Conservation (phyloP, 169 alveolate genomes). For the Cryptosporidium viatorum region DNA sequence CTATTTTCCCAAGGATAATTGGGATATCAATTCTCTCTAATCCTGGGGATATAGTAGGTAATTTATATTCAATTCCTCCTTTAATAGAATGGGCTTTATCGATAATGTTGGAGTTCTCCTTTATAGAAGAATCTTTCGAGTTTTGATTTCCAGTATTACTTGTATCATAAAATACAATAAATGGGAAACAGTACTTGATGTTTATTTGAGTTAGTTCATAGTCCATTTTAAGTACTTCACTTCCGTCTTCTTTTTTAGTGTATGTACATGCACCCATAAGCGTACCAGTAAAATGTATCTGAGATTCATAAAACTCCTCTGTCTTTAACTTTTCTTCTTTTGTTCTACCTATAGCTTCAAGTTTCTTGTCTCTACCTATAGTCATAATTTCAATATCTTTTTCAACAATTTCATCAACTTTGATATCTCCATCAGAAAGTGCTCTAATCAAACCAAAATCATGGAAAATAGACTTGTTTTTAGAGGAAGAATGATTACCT, state of each 20-base stretch:
- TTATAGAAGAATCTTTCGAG: not conserved
- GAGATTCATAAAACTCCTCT: constrained; percentile 59
- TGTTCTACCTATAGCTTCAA: constrained; percentile 17
- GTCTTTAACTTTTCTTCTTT: constrained; percentile 40
- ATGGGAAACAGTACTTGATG: constrained; percentile 60
- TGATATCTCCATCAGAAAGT: constrained; percentile 28
- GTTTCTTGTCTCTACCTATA: constrained; percentile 61
- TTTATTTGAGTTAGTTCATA: not conserved
- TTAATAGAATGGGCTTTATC: not conserved
- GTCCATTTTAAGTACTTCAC: not conserved
- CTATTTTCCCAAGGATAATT: constrained; percentile 43
- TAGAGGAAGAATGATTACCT: not conserved
- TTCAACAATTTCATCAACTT: constrained; percentile 1
- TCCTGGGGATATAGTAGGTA: constrained; percentile 45
- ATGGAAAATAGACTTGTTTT: not conserved
- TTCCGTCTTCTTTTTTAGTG: not conserved
- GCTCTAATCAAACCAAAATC: constrained; percentile 19
- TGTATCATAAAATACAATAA: constrained; percentile 36
- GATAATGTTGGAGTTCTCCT: constrained; percentile 11
- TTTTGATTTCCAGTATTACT: not conserved
- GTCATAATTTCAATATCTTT: constrained; percentile 53
- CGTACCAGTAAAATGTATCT: constrained; percentile 55
- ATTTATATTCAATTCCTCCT: not conserved
- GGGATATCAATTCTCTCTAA: constrained; percentile 47
- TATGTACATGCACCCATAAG: constrained; percentile 43